Percentiles rank a stretch among this genome's conserved stretches.
Conservation (phyloP, 257 asterid species). For the Ophiorrhiza pumila region DNA sequence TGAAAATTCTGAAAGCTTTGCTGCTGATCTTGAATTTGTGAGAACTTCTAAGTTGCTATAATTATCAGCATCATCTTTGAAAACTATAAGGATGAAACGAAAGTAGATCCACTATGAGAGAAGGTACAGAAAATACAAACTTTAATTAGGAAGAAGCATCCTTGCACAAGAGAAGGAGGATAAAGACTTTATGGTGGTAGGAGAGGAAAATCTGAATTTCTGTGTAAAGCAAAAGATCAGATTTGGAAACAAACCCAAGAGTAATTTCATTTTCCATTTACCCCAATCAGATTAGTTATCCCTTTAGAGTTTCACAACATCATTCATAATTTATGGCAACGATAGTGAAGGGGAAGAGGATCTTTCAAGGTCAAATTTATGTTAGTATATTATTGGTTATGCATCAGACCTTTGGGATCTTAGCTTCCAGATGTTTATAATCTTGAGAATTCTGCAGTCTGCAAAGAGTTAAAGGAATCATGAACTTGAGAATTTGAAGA, state of each 20-base stretch:
- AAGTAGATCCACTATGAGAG: neutral
- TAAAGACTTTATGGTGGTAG: neutral
- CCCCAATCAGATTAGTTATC: no score
- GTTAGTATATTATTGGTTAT: no score
- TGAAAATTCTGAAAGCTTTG: neutral
- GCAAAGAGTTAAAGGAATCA: neutral
- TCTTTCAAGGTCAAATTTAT: neutral
- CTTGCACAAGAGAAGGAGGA: no score
- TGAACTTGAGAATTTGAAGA: neutral
- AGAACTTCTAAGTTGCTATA: neutral
- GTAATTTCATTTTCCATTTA: no score
- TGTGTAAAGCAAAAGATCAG: neutral
- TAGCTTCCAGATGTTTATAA: neutral
- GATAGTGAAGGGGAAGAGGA: neutral
- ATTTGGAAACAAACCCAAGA: neutral
- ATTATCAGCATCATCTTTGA: neutral
- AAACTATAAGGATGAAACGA: neutral
- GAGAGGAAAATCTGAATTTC: neutral
- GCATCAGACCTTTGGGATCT: slow-evolving; percentile 2
- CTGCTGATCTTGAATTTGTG: neutral
- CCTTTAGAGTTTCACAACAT: neutral
- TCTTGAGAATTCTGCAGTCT: neutral
- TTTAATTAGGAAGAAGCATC: no score
- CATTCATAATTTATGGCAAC: neutral
- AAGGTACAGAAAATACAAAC: neutral